Base-by-base conservation (phyloP, 345 rosid genomes). In the Abelmoschus esculentus region DNA sequence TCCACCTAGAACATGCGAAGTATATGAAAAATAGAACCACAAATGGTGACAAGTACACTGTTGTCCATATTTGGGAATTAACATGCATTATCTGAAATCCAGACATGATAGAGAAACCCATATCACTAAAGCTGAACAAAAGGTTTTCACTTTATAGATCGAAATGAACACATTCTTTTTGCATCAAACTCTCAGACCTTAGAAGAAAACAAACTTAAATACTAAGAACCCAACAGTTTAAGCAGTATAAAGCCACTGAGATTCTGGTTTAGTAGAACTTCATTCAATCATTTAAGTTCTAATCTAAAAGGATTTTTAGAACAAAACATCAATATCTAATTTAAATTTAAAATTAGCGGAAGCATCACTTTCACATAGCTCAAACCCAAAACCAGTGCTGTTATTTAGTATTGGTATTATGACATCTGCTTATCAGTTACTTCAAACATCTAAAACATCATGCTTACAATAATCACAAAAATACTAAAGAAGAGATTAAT, bases 1-100 rank as follows among this genome's bases (percentile, higher is more conserved):
- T 95, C 99, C 38, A 91, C 96, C 96, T 70, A 72, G 55, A 68
- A 54, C 70, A 50, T 47, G 56, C 0, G 3, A 46, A 58, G 53
- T 31, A 72, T 19, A 60, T 18, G 15, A 62, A 26, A 54, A 53
- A 34, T 6, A 18, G 19, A 49, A 10, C 6, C 3, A 22, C 53
- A 1, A 4, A 44, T 2, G 26, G 29, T 7, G 40, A 57, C 8
- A 42, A 28, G 34, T 56, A 57, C 14, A 54, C 29, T 28, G 47
- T 26, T 44, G 10, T 7, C 66, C 28, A 28, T 31, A 28, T 46
- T 70, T 18, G 44, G 50, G 38, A 38, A 18, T 36, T 38, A 38
- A 61, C 28, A 61, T 38, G 17, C 6, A 17, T 36, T 22, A 17
- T 17, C 29, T 12, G 22, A 22, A 28, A 60, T 32, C 44, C 6